Percentiles rank a stretch among this genome's conserved stretches.
phyloP scores from a whole-genome alignment of 768 basidiomycete species.

The Leccinum sublutescens region DNA sequence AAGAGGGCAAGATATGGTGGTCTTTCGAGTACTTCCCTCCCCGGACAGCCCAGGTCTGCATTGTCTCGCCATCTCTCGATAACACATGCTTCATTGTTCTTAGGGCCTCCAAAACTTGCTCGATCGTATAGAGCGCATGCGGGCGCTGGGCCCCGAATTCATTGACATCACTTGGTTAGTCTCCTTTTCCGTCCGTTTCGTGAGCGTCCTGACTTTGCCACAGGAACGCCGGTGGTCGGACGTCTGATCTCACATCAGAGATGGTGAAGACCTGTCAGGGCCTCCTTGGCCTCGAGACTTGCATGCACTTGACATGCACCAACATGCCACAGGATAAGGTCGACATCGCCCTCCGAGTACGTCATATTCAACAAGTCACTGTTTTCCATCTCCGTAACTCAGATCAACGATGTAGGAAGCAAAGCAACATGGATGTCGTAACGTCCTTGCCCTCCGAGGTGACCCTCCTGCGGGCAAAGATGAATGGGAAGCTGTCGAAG shows the following conservation, averaged over 20 bases:
- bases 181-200: slow-evolving; percentile 3
- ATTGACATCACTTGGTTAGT: slow-evolving; percentile 93
- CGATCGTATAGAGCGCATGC: slow-evolving; percentile 99
- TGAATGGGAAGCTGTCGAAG: slow-evolving; percentile 90
- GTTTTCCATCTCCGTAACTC: slow-evolving; percentile 2
- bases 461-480: slow-evolving; percentile 89
- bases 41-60: slow-evolving; percentile 81
- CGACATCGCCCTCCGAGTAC: slow-evolving; percentile 82
- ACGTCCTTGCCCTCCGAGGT: slow-evolving; percentile 90
- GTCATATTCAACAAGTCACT: slow-evolving; percentile 29
- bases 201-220: slow-evolving; percentile 3
- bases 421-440: slow-evolving; percentile 84
- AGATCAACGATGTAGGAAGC: slow-evolving; percentile 62
- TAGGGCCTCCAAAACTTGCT: slow-evolving; percentile 81
- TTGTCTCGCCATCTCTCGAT: neutral
- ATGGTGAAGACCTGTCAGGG: slow-evolving; percentile 94
- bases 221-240: slow-evolving; percentile 96
- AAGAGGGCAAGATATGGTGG: slow-evolving; percentile 93
- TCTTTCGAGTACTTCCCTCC: slow-evolving; percentile 99
- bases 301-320: slow-evolving; percentile 98
- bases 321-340: slow-evolving; percentile 98
- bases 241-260: slow-evolving; percentile 90
- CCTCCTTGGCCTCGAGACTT: slow-evolving; percentile 91
- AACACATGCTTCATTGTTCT: slow-evolving; percentile 1
- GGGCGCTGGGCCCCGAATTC: slow-evolving; percentile 92